These are phyloP conservation scores for Mortierella claussenii DNA, from an alignment of 192 early-diverging fungal genomes.

Conservation along the genomic window DNA sequence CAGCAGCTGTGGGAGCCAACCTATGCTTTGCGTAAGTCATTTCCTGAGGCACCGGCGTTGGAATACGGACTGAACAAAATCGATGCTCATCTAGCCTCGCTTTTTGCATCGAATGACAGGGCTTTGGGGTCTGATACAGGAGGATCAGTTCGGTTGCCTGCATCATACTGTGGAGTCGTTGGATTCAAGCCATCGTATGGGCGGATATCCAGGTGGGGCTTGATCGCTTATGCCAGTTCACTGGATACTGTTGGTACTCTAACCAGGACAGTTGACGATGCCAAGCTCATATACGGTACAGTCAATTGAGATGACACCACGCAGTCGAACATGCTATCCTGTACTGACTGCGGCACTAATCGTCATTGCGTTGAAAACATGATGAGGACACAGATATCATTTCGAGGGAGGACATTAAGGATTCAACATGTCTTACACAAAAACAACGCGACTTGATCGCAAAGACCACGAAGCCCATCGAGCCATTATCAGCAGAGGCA, in stretches of 20 bases:
- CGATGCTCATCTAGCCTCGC: background rate
- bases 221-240: conserved; percentile 87
- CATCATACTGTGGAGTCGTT: conserved; percentile 91
- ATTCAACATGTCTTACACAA: conserved; percentile 64
- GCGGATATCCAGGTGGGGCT: conserved; percentile 81
- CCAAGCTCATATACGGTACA: conserved; percentile 68
- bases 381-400: conserved; percentile 58
- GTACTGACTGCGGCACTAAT: too few relatives aligned
- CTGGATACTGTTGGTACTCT: conserved; percentile 92
- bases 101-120: conserved; percentile 42
- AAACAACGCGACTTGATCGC: conserved; percentile 18
- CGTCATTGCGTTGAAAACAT: too few relatives aligned
- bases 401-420: conserved; percentile 64
- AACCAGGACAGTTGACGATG: conserved; percentile 66
- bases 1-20: conserved; percentile 86
- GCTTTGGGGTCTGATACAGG: conserved; percentile 95
- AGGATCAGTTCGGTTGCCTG: conserved; percentile 93
- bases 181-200: conserved; percentile 97
- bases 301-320: too few relatives aligned
- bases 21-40: conserved; percentile 78
- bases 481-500: background rate
- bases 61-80: too few relatives aligned
- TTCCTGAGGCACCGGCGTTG: too few relatives aligned
- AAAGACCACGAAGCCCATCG: background rate
- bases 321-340: background rate